phyloP scores from a whole-genome alignment of 2,329 filamentous ascomycete species.

The Clonostachys chloroleuca region DNA sequence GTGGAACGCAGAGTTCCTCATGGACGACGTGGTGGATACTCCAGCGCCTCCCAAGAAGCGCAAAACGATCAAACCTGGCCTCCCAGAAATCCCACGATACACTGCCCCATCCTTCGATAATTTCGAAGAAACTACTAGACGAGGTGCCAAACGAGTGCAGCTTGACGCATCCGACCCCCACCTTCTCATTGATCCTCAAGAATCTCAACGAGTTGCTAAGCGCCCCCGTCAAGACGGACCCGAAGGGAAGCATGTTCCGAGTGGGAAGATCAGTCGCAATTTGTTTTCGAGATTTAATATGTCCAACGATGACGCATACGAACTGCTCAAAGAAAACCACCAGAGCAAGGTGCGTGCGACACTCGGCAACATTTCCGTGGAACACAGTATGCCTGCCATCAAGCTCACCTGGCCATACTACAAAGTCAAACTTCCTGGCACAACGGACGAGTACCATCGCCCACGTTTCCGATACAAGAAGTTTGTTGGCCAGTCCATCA shows the following conservation, averaged over 20 bases:
- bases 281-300: slow-evolving; percentile 86
- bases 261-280: slow-evolving; percentile 66
- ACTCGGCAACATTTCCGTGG: slow-evolving; percentile 84
- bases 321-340: slow-evolving; percentile 92
- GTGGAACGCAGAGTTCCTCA: slow-evolving; percentile 58
- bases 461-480: slow-evolving; percentile 71
- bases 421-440: slow-evolving; percentile 75
- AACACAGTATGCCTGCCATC: slow-evolving; percentile 88
- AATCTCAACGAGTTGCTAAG: slow-evolving; percentile 59
- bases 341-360: slow-evolving; percentile 94
- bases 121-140: slow-evolving; percentile 68
- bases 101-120: slow-evolving; percentile 73
- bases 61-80: slow-evolving; percentile 54
- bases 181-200: slow-evolving; percentile 76
- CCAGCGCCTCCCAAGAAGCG: slow-evolving; percentile 61
- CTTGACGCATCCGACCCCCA: slow-evolving; percentile 87
- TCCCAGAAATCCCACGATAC: slow-evolving; percentile 54
- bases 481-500: slow-evolving; percentile 62
- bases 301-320: slow-evolving; percentile 94
- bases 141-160: slow-evolving; percentile 71
- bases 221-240: slow-evolving; percentile 44
- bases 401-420: slow-evolving; percentile 96
- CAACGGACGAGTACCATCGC: slow-evolving; percentile 77
- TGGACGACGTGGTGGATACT: slow-evolving; percentile 29
- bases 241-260: slow-evolving; percentile 63